phyloP scores from a whole-genome alignment of 768 basidiomycete species.

The Coprinopsis sp. region DNA sequence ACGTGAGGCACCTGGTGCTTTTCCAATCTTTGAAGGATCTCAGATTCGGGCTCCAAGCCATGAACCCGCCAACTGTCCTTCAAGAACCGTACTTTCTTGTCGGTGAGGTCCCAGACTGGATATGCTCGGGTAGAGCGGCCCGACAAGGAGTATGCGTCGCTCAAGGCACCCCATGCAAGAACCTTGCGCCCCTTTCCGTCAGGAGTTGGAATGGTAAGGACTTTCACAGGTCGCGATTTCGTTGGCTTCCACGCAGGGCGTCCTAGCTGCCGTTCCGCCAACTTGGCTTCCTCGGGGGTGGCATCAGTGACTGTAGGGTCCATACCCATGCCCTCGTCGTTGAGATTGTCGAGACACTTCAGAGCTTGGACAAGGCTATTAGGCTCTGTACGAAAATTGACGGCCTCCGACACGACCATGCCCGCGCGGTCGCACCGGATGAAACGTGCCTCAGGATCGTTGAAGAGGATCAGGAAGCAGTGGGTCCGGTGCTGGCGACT shows the following conservation, averaged over 20 bases:
- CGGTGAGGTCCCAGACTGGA: constrained; percentile 11
- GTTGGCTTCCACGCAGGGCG: neutral
- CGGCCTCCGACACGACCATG: constrained; percentile 22
- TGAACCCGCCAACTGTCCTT: constrained; percentile 28
- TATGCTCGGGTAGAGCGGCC: constrained; percentile 21
- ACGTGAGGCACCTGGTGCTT: constrained; percentile 17
- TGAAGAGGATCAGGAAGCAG: constrained; percentile 24
- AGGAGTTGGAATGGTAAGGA: no score
- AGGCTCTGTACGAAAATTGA: constrained; percentile 19
- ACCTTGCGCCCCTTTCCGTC: no score
- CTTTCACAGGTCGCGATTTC: no score
- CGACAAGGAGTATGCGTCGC: constrained; percentile 14
- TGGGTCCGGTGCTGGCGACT: constrained; percentile 24
- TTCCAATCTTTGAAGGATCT: constrained; percentile 17
- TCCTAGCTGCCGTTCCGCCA: constrained; percentile 9
- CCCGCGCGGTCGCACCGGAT: constrained; percentile 31
- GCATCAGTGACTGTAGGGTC: constrained; percentile 22
- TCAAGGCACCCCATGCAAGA: constrained; percentile 12
- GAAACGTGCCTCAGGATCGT: constrained; percentile 20
- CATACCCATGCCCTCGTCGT: constrained; percentile 16
- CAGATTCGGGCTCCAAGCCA: constrained; percentile 17
- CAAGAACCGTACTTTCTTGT: constrained; percentile 19
- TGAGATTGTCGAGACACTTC: constrained; percentile 21
- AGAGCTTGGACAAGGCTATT: constrained; percentile 24
- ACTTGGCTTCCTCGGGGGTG: constrained; percentile 4